Base-by-base conservation (phyloP, 768 basidiomycete genomes). In the Macrolepiota dolichaula region DNA sequence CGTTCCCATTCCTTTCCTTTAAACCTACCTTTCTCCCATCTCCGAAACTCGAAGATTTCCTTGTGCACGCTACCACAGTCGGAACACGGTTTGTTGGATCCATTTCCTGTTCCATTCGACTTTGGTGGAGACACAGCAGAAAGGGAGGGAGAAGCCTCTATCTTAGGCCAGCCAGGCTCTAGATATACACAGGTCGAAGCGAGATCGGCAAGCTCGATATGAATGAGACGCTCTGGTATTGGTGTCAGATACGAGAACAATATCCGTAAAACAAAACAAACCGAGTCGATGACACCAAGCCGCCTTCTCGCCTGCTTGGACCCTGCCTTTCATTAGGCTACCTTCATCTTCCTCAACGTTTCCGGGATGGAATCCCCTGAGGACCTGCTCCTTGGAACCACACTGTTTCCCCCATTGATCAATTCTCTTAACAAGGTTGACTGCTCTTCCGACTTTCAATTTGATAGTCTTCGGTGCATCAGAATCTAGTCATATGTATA, bases 321-420 rank as follows among this genome's bases (percentile, higher is more conserved):
- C 80, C 15, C 82, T 79, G 0, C 89, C 89, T 67, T 85, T 85
- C 77, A 90, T 82, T 25, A 90, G 68, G 62, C 83, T 85, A 10
- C 70, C 72, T 5, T 73, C 69, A 49, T 71, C 73, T 9, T 74
- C 69, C 25, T 73, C 70, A 24, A 76, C 71, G 25, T 77, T 74
- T 46, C 81, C 82, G 1, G 92, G 92, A 79, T 86, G 92, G 75
- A 82, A 89, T 0, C 90, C 91, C 47, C 89, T 81, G 15, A 90
- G 73, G 38, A 91, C 81, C 55, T 87, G 89, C 65, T 86, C 82
- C 70, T 88, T 90, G 7, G 89, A 90, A 3, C 83, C 83, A 62
- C 92, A 94, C 66, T 91, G 89, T 66, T 88, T 92, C 22, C 79
- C 79, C 92, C 92, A 94, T 66, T 94, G 81, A 68, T 88, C 85